Evolutionary conservation across 2,329 filamentous ascomycete genomes (phyloP), one percentile per base, ranked within the genome.

Genomic region (Colletotrichum truncatum): DNA sequence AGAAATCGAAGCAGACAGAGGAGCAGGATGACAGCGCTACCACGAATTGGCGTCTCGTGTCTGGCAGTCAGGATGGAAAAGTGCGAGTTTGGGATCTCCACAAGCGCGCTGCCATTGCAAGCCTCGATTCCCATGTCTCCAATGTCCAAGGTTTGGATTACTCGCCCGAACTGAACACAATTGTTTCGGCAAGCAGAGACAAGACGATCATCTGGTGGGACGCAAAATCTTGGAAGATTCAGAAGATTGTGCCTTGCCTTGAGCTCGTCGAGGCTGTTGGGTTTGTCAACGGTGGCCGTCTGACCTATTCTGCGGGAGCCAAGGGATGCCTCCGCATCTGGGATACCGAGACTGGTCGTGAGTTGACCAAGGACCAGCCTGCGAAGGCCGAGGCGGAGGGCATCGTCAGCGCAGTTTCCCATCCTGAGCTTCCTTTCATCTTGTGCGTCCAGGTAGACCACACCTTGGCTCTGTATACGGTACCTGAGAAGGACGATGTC

Each of bases 191-290:
- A 18, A 92, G 94, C 75, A 88, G 96, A 79, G 96, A 99, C 80
- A 97, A 97, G 81, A 98, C 96, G 0, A 87, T 96, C 58, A 96
- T 96, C 67, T 86, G 97, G 77, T 99, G 96, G 95, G 92, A 97
- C 78, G 86, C 91, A 18, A 87, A 83, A 69, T 93, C 90, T 21
- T 99, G 96, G 94, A 95, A 94, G 78, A 81, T 89, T 43, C 86
- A 90, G 69, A 91, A 91, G 67, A 91, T 97, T 0, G 89, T 96
- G 41, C 94, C 93, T 11, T 92, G 94, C 18, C 83, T 97, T 34
- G 96, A 99, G 77, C 89, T 91, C 34, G 84, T 98, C 28, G 96
- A 99, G 77, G 87, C 89, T 4, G 92, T 90, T 9, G 93, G 93
- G 0, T 98, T 98, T 73, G 74, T 97, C 12, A 85, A 86, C 18